Percentiles rank a stretch among this genome's conserved stretches.
Evolutionary conservation across 2,329 filamentous ascomycete genomes (phyloP).

Genomic region (Fusarium denticulatum): DNA sequence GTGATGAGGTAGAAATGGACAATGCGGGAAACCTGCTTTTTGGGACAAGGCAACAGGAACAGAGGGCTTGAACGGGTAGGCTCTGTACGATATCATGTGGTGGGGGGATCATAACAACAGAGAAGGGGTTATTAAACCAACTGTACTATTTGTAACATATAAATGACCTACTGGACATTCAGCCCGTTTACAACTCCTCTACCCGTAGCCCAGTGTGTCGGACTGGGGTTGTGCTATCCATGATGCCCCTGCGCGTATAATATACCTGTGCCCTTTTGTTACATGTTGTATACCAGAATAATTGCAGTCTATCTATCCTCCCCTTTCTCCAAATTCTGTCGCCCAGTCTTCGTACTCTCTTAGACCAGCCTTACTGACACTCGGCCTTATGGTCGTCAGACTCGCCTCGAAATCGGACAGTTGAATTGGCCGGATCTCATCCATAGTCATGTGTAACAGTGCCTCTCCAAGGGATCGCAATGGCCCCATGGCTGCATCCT

Average conservation of each 20-base stretch:
- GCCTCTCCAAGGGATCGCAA: constrained; percentile 89
- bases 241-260: constrained; percentile 3
- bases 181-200: constrained; percentile 17
- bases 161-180: constrained; percentile 30
- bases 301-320: constrained; percentile 71
- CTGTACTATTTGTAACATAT: constrained; percentile 40
- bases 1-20: not conserved
- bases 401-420: constrained; percentile 87
- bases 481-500: constrained; percentile 98
- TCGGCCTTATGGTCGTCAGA: constrained; percentile 85
- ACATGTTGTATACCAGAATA: constrained; percentile 22
- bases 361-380: constrained; percentile 85
- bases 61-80: constrained; percentile 1
- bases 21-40: not conserved
- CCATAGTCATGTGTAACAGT: constrained; percentile 89
- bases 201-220: not conserved
- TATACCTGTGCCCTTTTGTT: constrained; percentile 15
- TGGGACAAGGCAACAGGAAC: not conserved
- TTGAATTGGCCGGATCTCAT: constrained; percentile 89
- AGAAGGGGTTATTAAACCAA: constrained; percentile 24
- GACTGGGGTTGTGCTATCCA: not conserved
- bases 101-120: constrained; percentile 13
- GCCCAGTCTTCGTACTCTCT: constrained; percentile 96
- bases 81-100: constrained; percentile 36
- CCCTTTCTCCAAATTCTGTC: constrained; percentile 88